Evolutionary conservation across 139 green algal species (phyloP).

Genomic region (Eudorina sp.): DNA sequence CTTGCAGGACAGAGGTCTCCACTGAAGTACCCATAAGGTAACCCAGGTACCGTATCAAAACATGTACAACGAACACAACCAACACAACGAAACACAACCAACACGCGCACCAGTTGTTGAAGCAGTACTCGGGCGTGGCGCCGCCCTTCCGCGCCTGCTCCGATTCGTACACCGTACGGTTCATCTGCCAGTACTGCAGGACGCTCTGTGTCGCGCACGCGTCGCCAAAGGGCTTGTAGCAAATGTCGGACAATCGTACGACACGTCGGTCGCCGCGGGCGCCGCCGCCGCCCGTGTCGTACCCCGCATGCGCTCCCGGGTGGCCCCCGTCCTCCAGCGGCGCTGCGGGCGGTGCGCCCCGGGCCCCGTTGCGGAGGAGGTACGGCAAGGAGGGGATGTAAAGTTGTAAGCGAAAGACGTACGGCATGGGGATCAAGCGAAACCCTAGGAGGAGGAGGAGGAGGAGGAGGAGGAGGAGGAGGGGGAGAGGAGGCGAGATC

Average conservation of each 20-base stretch:
- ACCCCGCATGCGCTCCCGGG: too few species aligned
- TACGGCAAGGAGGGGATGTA: background rate
- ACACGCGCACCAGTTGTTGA: constrained; percentile 75
- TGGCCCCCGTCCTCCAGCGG: background rate
- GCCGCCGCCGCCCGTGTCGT: too few species aligned
- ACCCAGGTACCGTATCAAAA: too few species aligned
- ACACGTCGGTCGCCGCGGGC: too few species aligned
- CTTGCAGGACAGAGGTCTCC: too few species aligned
- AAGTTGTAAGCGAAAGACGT: background rate
- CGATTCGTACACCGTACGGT: constrained; percentile 54
- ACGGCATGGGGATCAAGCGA: too few species aligned
- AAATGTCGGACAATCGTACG: constrained; percentile 80
- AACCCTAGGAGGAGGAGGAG: background rate
- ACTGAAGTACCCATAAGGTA: too few species aligned
- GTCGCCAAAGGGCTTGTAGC: constrained; percentile 88
- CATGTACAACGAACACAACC: too few species aligned
- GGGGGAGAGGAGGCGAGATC: background rate
- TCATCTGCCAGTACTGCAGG: constrained; percentile 94
- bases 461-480: background rate
- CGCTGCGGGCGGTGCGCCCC: background rate
- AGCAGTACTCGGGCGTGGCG: constrained; percentile 79
- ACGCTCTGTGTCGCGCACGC: constrained; percentile 86
- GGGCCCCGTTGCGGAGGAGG: too few species aligned
- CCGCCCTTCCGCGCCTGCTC: constrained; percentile 58
- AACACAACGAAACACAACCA: too few species aligned